phyloP scores from a whole-genome alignment of 306 rosid species.

The Ziziphus jujuba region DNA sequence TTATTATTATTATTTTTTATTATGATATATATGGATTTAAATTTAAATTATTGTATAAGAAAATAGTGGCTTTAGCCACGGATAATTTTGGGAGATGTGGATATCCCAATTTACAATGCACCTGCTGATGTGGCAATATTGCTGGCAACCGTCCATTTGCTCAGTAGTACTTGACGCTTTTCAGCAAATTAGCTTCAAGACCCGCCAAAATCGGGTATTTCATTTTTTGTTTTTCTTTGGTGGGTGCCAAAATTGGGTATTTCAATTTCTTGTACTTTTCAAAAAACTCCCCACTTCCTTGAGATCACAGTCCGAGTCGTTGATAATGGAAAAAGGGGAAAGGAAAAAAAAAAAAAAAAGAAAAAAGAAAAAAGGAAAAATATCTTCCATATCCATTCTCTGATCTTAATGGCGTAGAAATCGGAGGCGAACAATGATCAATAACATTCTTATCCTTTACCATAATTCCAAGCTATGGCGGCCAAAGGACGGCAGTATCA shows the following conservation, averaged over 20 bases:
- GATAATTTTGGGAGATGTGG: too few species aligned
- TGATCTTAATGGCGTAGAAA: conserved; percentile 35
- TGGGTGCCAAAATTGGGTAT: background rate
- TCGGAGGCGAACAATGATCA: conserved; percentile 18
- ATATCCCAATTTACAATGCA: too few species aligned
- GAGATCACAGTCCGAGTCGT: conserved; percentile 9
- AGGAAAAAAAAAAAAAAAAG: too few species aligned
- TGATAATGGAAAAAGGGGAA: conserved; percentile 1
- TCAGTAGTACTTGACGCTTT: too few species aligned
- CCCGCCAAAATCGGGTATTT: conserved; percentile 9
- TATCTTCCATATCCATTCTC: background rate
- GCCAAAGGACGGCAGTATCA: conserved; percentile 25
- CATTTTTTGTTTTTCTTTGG: background rate
- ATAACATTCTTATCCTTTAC: background rate
- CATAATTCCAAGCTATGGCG: conserved; percentile 41
- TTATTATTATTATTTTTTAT: too few species aligned
- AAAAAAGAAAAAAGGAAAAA: background rate
- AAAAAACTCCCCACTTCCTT: background rate
- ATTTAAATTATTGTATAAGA: too few species aligned
- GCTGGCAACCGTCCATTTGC: too few species aligned
- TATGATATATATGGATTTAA: too few species aligned
- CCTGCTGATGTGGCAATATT: too few species aligned
- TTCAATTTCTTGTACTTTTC: background rate
- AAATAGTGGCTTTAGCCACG: too few species aligned
- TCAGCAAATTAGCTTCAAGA: background rate